phyloP scores from a whole-genome alignment of 2,329 filamentous ascomycete species.

The Microascus cirrosus region DNA sequence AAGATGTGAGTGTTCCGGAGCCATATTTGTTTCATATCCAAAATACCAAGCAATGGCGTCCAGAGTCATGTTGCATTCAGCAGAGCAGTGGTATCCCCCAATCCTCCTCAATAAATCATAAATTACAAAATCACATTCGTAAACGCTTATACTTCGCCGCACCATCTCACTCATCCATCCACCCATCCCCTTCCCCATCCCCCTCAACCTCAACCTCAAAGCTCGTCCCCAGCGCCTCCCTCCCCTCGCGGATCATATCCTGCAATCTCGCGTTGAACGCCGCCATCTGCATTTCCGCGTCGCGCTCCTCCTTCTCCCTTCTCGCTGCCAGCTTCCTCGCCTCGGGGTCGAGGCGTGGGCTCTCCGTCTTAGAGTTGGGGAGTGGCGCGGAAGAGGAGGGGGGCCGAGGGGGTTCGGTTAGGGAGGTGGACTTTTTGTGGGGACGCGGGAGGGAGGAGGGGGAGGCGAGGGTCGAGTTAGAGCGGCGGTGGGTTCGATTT shows the following conservation, averaged over 20 bases:
- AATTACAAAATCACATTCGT: not conserved
- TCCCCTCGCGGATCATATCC: constrained; percentile 81
- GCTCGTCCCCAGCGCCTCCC: constrained; percentile 70
- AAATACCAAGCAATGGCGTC: too few relatives aligned
- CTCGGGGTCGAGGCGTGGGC: constrained; percentile 48
- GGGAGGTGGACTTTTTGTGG: not conserved
- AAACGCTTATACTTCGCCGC: not conserved
- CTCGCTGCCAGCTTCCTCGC: constrained; percentile 64
- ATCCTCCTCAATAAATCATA: not conserved
- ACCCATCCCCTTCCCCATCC: constrained; percentile 27
- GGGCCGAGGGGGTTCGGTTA: not conserved
- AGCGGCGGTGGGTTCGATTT: not conserved
- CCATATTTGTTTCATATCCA: not conserved
- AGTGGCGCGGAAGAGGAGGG: not conserved
- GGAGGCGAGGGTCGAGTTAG: not conserved
- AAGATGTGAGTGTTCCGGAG: not conserved
- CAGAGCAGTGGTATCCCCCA: not conserved
- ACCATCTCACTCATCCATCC: not conserved
- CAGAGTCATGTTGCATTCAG: too few relatives aligned
- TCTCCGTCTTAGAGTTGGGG: constrained; percentile 15
- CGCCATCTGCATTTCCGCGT: constrained; percentile 68
- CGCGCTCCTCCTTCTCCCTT: constrained; percentile 60
- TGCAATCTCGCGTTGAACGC: constrained; percentile 69
- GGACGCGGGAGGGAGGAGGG: not conserved
- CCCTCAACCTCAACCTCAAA: constrained; percentile 48